A percentile compares a stretch with the other conserved stretches of the same genome.
Conservation (phyloP, 1,139 yeast species). For the Entelexis sorbosivorans region DNA sequence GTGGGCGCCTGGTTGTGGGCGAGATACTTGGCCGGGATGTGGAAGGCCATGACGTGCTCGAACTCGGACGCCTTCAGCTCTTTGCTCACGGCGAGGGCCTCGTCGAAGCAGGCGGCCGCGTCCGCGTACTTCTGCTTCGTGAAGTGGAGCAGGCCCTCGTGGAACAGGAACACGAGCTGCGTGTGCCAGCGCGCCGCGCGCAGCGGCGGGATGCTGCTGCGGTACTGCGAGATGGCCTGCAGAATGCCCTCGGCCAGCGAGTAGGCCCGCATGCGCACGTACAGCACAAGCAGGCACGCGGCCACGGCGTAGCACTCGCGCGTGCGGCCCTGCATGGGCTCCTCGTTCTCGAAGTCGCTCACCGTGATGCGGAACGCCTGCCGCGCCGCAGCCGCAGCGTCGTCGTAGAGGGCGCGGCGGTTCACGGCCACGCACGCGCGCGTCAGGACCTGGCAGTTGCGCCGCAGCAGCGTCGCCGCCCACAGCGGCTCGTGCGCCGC, state of each 20-base stretch:
- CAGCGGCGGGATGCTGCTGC: conserved; percentile 43
- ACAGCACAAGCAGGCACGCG: conserved; percentile 58
- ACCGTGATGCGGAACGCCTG: conserved; percentile 19
- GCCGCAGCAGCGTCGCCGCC: conserved; percentile 8
- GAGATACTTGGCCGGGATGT: conserved; percentile 33
- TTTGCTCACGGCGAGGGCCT: conserved; percentile 31
- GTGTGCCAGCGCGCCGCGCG: conserved; percentile 41
- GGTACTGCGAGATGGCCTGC: conserved; percentile 54
- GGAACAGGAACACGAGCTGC: conserved; percentile 52
- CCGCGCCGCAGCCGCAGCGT: conserved; percentile 10
- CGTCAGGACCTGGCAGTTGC: conserved; percentile 9
- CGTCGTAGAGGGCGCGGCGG: conserved; percentile 5
- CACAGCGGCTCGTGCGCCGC: conserved; percentile 7
- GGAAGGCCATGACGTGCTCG: conserved; percentile 32
- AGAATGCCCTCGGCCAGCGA: conserved; percentile 73
- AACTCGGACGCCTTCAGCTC: conserved; percentile 27
- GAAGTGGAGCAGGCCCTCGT: conserved; percentile 50
- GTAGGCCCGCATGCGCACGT: conserved; percentile 55
- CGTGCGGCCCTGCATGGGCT: conserved; percentile 18
- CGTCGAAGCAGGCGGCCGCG: conserved; percentile 41
- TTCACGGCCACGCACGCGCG: neutral
- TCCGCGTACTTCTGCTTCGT: conserved; percentile 49
- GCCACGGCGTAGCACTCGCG: conserved; percentile 30
- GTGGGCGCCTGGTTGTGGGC: conserved; percentile 27
- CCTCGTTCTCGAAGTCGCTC: conserved; percentile 15